Conservation (phyloP, 495 filamentous ascomycete species). For the Aspergillus egyptiacus region DNA sequence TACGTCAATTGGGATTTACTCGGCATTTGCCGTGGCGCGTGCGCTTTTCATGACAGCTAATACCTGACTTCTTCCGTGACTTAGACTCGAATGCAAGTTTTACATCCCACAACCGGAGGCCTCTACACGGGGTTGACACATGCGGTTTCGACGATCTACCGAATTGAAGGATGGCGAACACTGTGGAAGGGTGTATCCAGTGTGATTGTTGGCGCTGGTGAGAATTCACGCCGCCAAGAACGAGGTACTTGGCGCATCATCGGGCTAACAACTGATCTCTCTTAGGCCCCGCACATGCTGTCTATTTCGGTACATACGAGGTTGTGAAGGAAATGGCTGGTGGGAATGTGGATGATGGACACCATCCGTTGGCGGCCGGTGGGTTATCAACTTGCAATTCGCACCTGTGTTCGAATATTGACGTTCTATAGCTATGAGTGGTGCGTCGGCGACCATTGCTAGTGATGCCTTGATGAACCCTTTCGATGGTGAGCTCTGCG, state of each 20-base stretch:
- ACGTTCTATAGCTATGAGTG: slow-evolving; percentile 64
- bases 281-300: slow-evolving; percentile 88
- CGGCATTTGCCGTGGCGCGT: background rate
- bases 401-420: slow-evolving; percentile 16
- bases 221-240: slow-evolving; percentile 9
- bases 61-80: slow-evolving; percentile 15
- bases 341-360: slow-evolving; percentile 78
- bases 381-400: slow-evolving; percentile 19
- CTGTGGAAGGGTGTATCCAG: slow-evolving; percentile 97
- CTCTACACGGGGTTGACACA: slow-evolving; percentile 90
- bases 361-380: slow-evolving; percentile 93
- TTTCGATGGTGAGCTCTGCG: slow-evolving; percentile 75
- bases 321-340: slow-evolving; percentile 92
- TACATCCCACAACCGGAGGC: slow-evolving; percentile 78
- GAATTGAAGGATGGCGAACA: slow-evolving; percentile 80
- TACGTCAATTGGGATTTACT: slow-evolving; percentile 37
- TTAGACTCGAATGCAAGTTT: slow-evolving; percentile 95
- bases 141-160: slow-evolving; percentile 83
- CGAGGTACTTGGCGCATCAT: slow-evolving; percentile 3
- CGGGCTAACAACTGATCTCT: slow-evolving; percentile 23
- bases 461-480: slow-evolving; percentile 99
- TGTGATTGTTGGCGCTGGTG: slow-evolving; percentile 92
- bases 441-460: slow-evolving; percentile 89
- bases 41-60: background rate
- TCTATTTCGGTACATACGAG: slow-evolving; percentile 98